Conservation (phyloP, 179 eudicot species). For the Drosera spatulata region DNA sequence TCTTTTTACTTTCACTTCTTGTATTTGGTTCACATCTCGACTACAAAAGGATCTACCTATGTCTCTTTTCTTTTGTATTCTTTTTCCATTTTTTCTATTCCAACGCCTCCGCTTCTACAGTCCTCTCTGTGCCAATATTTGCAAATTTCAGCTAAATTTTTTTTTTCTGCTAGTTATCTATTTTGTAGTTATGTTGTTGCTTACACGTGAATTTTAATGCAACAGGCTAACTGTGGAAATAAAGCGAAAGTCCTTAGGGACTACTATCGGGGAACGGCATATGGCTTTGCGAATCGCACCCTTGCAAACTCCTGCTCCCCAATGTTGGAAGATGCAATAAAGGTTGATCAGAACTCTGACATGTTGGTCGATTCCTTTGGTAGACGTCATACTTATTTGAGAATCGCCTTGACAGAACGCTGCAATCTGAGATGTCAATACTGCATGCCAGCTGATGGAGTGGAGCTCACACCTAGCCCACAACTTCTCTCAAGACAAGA, state of each 20-base stretch:
- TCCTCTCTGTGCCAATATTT: too few species aligned
- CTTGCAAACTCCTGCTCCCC: conserved; percentile 41
- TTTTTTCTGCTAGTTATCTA: too few species aligned
- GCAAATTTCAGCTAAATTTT: too few species aligned
- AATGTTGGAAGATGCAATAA: conserved; percentile 31
- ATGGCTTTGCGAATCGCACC: conserved; percentile 15
- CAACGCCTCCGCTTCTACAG: too few species aligned
- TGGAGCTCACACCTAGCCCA: conserved; percentile 66
- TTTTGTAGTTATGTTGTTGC: too few species aligned
- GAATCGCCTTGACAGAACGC: conserved; percentile 90
- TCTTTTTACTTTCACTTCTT: too few species aligned
- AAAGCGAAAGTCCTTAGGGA: conserved; percentile 11
- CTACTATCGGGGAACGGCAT: conserved; percentile 12
- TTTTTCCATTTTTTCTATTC: too few species aligned
- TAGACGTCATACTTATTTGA: conserved; percentile 79
- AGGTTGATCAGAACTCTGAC: conserved; percentile 39
- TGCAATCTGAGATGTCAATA: conserved; percentile 96
- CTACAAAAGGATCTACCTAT: too few species aligned
- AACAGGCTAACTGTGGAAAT: conserved; percentile 21
- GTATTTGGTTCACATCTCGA: too few species aligned
- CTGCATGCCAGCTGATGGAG: conserved; percentile 97
- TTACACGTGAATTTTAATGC: too few species aligned
- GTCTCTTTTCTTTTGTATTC: too few species aligned
- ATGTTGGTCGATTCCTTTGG: conserved; percentile 89
- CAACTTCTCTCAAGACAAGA: conserved; percentile 62